Conservation (phyloP, 352 stramenopile species). For the Globisporangium emineosum region DNA sequence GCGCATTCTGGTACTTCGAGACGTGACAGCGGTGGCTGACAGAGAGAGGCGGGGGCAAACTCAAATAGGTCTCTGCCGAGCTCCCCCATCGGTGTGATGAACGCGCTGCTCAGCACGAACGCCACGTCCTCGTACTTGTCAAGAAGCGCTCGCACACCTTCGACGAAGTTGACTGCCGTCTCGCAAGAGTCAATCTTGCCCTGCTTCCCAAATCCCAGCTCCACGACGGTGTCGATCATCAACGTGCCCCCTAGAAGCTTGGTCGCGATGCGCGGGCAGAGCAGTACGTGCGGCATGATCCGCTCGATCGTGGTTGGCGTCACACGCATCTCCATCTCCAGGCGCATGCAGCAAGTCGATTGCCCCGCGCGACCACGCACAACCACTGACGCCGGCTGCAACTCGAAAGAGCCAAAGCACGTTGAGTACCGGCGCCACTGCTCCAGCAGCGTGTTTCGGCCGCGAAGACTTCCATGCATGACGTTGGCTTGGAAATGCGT, state of each 20-base stretch:
- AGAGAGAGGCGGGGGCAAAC: background rate
- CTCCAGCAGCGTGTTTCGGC: constrained; percentile 26
- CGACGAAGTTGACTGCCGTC: constrained; percentile 14
- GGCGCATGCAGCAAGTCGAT: constrained; percentile 1
- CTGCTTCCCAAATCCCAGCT: background rate
- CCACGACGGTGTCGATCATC: background rate
- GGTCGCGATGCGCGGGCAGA: constrained; percentile 4
- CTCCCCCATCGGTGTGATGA: constrained; percentile 18
- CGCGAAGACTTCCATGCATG: constrained; percentile 13
- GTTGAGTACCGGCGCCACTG: constrained; percentile 26
- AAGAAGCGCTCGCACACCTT: constrained; percentile 18
- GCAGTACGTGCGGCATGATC: constrained; percentile 5
- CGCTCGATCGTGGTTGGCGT: constrained; percentile 20
- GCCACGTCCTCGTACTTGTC: constrained; percentile 19
- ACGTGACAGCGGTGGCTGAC: background rate
- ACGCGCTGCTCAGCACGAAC: constrained; percentile 18
- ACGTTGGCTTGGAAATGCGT: constrained; percentile 15
- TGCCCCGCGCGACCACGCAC: constrained; percentile 11
- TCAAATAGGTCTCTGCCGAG: constrained; percentile 10
- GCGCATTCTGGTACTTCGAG: background rate
- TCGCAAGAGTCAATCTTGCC: constrained; percentile 6
- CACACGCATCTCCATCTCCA: constrained; percentile 14
- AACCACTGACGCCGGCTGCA: constrained; percentile 16
- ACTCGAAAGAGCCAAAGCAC: constrained; percentile 14
- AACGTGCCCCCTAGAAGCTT: background rate